Evolutionary conservation across 768 basidiomycete species (phyloP), one percentile per base, ranked within the genome.

Genomic region (Gloeopeniophorella convolvens): DNA sequence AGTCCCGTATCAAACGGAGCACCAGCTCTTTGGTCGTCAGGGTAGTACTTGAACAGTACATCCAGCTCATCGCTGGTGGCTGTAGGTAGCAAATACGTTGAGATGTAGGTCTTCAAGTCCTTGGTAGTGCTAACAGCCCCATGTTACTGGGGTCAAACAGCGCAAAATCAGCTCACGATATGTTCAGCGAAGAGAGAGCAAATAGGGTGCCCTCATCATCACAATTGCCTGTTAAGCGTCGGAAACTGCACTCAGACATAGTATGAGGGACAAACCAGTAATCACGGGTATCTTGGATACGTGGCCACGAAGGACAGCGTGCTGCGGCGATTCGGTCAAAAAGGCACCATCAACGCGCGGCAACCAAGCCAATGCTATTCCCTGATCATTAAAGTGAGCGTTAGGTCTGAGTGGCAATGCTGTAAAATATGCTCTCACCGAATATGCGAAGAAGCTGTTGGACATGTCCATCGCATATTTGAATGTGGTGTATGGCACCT

Each of bases 191-290:
- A 3, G 57, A 45, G 9, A 68, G 18, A 0, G 66, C 50, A 58
- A 69, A 70, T 3, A 68, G 37, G 0, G 80, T 78, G 5, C 80
- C 82, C 59, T 83, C 82, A 45, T 83, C 82, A 42, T 82, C 77
- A 51, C 70, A 71, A 52, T 78, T 71, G 13, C 77, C 77, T 71
- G 37, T 54, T 30, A 12, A 32, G 15, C 5, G n/a, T 47, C 24
- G 39, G n/a, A n/a, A n/a, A n/a, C n/a, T n/a, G n/a, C n/a, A 42
- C 16, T 54, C 41, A 2, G 37, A 43, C n/a, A 23, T 2, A 42
- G 4, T 5, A 18, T 9, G 4, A 36, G 54, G 47, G 9, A n/a
- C n/a, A n/a, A 10, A 56, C 61, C 61, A 20, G 52, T 46, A 18
- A 62, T 55, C 21, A 62, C 31, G 2, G 59, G 62, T 0, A 65